Evolutionary conservation across 441 rosid genomes (phyloP).

Genomic region (Kokia cookei): DNA sequence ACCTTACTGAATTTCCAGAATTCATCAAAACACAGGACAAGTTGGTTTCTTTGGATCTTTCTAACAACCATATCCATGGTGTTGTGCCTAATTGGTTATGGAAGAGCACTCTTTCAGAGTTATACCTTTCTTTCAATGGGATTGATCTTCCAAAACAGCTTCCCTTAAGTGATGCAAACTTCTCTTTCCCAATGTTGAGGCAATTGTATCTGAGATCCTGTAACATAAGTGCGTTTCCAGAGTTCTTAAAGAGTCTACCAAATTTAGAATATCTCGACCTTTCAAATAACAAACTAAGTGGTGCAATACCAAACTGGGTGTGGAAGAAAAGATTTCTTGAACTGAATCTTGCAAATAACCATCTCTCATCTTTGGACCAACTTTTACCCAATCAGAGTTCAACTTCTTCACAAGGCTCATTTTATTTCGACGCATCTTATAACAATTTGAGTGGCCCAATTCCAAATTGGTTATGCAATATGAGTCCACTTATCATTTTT

Average conservation of each 20-base stretch:
- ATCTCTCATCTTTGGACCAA: neutral
- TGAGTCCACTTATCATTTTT: fast-evolving
- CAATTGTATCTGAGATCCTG: fast-evolving
- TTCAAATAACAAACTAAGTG: too few species aligned
- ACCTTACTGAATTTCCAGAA: slow-evolving; percentile 20
- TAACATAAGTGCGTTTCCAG: neutral
- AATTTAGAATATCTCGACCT: too few species aligned
- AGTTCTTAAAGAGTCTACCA: too few species aligned
- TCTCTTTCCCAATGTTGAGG: neutral
- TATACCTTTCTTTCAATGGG: neutral
- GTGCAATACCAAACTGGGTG: neutral
- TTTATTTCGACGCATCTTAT: neutral
- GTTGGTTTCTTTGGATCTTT: neutral
- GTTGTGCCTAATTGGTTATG: neutral
- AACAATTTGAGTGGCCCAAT: too few species aligned
- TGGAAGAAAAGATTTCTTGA: neutral
- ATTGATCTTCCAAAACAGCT: neutral
- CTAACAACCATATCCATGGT: neutral
- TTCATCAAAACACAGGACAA: slow-evolving; percentile 9
- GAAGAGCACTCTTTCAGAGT: neutral
- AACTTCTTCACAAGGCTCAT: neutral
- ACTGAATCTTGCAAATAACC: neutral
- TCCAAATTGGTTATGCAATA: too few species aligned
- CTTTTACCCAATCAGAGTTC: neutral
- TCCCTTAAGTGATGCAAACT: neutral